Conservation (phyloP, 495 filamentous ascomycete species). For the Aspergillus sclerotiicarbonarius region DNA sequence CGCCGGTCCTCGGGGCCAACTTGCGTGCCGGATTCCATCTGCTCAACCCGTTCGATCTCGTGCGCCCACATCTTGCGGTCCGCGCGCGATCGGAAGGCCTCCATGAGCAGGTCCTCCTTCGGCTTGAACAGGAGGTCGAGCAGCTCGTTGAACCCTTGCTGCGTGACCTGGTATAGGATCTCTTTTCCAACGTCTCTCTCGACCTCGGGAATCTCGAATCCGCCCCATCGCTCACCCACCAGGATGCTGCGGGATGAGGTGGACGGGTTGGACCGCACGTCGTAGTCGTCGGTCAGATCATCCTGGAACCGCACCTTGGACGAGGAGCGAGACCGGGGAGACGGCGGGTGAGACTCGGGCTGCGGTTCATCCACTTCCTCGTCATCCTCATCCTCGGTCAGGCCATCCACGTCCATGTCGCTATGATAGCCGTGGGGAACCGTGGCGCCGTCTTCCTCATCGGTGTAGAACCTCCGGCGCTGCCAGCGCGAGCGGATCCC, state of each 20-base stretch:
- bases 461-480: slow-evolving; percentile 71
- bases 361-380: slow-evolving; percentile 37
- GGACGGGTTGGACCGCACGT: slow-evolving; percentile 73
- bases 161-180: slow-evolving; percentile 83
- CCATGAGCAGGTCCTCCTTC: slow-evolving; percentile 74
- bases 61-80: slow-evolving; percentile 58
- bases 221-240: slow-evolving; percentile 73
- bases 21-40: slow-evolving; percentile 23
- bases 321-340: slow-evolving; percentile 75
- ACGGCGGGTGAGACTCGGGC: slow-evolving; percentile 46
- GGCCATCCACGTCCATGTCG: slow-evolving; percentile 53
- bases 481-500: slow-evolving; percentile 71
- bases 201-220: slow-evolving; percentile 75
- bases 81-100: slow-evolving; percentile 60
- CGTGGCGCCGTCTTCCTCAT: slow-evolving; percentile 71
- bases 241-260: slow-evolving; percentile 78
- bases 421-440: slow-evolving; percentile 64
- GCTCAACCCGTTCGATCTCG: slow-evolving; percentile 47
- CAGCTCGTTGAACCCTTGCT: slow-evolving; percentile 89
- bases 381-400: slow-evolving; percentile 20
- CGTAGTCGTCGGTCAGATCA: slow-evolving; percentile 63
- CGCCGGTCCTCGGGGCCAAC: slow-evolving; percentile 14
- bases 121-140: slow-evolving; percentile 80
- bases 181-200: slow-evolving; percentile 84
- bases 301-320: slow-evolving; percentile 84